phyloP scores from a whole-genome alignment of 129 eudicot species.

The Flaveria trinervia region DNA sequence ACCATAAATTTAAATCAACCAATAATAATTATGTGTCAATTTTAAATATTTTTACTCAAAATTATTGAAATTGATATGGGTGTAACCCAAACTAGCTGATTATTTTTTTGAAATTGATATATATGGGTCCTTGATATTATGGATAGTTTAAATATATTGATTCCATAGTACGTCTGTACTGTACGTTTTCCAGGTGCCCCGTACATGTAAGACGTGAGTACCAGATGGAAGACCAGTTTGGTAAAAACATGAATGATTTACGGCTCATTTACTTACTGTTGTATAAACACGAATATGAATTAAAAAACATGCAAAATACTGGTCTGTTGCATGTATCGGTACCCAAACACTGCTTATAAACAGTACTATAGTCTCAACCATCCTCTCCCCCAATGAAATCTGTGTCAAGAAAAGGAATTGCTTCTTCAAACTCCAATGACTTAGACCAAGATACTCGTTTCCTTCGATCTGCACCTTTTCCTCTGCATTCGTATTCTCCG shows the following conservation, averaged over 20 bases:
- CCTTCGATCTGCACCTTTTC: constrained; percentile 71
- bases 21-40: too few species aligned
- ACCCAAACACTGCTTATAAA: constrained; percentile 14
- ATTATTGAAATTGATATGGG: too few species aligned
- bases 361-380: constrained; percentile 68
- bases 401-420: constrained; percentile 53
- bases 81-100: too few species aligned
- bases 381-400: constrained; percentile 59
- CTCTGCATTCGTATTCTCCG: constrained; percentile 76
- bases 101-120: too few species aligned
- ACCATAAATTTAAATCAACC: too few species aligned
- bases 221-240: neutral
- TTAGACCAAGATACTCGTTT: constrained; percentile 64
- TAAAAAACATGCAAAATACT: neutral
- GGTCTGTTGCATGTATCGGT: neutral
- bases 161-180: too few species aligned
- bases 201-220: neutral
- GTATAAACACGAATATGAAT: neutral
- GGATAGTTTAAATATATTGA: too few species aligned
- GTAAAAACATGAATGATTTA: neutral
- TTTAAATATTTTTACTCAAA: too few species aligned
- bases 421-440: constrained; percentile 46
- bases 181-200: too few species aligned
- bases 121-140: too few species aligned
- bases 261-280: neutral